Conservation (phyloP, 2,329 filamentous ascomycete genomes). For the Pseudopyricularia javanii region DNA sequence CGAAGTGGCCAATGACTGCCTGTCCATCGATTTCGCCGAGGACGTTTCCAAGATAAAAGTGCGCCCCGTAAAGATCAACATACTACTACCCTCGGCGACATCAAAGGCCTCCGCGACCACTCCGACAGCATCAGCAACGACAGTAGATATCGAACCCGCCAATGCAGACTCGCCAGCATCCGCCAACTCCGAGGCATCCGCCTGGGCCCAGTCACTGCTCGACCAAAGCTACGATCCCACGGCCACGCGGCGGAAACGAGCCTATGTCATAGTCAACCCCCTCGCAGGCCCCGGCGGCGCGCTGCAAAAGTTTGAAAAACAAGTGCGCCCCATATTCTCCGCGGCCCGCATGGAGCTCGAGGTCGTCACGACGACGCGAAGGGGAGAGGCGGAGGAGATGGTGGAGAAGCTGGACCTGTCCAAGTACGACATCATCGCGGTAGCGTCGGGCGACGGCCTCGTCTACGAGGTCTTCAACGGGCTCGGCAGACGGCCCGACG, state of each 20-base stretch:
- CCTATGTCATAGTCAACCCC: slow-evolving; percentile 85
- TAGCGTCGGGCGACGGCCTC: slow-evolving; percentile 85
- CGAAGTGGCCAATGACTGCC: slow-evolving; percentile 37
- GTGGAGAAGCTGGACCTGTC: slow-evolving; percentile 65
- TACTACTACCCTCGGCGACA: slow-evolving; percentile 24
- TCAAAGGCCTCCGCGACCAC: not conserved
- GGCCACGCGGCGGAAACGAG: slow-evolving; percentile 53
- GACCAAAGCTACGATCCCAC: slow-evolving; percentile 59
- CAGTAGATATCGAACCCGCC: slow-evolving; percentile 11
- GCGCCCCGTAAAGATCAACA: slow-evolving; percentile 43
- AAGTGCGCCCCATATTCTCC: slow-evolving; percentile 71
- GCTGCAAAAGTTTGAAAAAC: slow-evolving; percentile 56
- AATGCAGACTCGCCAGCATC: slow-evolving; percentile 9
- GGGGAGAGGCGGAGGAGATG: slow-evolving; percentile 70
- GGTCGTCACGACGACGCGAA: slow-evolving; percentile 56
- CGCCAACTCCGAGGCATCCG: slow-evolving; percentile 27
- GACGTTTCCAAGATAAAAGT: slow-evolving; percentile 46
- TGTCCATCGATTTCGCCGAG: slow-evolving; percentile 64
- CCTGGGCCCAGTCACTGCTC: slow-evolving; percentile 55
- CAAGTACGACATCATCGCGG: slow-evolving; percentile 72
- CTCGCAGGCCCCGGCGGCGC: slow-evolving; percentile 75
- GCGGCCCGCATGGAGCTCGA: slow-evolving; percentile 71
- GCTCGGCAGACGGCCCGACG: slow-evolving; percentile 64
- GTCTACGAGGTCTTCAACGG: slow-evolving; percentile 95
- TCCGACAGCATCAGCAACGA: not conserved